Base-by-base conservation (phyloP, 208 protist species). In the Trypanosoma platydactyli region DNA sequence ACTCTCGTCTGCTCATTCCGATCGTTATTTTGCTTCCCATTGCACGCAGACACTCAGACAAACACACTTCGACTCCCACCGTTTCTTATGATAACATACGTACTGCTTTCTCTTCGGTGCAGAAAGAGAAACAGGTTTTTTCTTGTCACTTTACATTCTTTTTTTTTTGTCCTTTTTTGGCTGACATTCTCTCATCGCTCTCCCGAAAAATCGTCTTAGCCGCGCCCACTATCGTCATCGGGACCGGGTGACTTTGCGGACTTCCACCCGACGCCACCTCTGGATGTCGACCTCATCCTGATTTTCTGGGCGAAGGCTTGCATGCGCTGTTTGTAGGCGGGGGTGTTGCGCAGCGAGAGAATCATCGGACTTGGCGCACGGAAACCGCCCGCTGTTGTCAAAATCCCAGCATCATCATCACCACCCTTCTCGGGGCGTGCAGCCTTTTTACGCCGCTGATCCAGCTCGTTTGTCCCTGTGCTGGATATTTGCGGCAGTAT, bases 281-380 rank as follows among this genome's bases (percentile, higher is more conserved):
- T 61, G 33, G 9, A 56, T 35, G 50, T 68, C 45, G 54, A 27
- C 30, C 58, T 64, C 42, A 24, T 29, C 22, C 42, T 71, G 44
- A 20, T 25, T 38, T 57, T 72, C 49, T 59, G 51, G 15, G 55
- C 52, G 54, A 75, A 75, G 18, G 69, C 61, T 45, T 42, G 55
- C 27, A 75, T 30, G 30, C 69, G 60, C 12, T 45, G 57, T 45
- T 65, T 59, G 42, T 73, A 73, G 3, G 76, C 79, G n/a, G 84
- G 81, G 51, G 68, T 88, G 73, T 88, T 88, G 57, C 89, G 89
- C 65, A 92, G 82, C 13, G 85, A 94, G 49, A 94, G 70, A 71
- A 94, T 87, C 83, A 94, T 89, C 50, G 89, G 89, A 35, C 84
- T 90, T 12, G 89, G 89, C 3, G 89, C 85, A 22, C 78, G 76